Evolutionary conservation across 177 flowering plant species (phyloP).

Genomic region (Tripterygium wilfordii): DNA sequence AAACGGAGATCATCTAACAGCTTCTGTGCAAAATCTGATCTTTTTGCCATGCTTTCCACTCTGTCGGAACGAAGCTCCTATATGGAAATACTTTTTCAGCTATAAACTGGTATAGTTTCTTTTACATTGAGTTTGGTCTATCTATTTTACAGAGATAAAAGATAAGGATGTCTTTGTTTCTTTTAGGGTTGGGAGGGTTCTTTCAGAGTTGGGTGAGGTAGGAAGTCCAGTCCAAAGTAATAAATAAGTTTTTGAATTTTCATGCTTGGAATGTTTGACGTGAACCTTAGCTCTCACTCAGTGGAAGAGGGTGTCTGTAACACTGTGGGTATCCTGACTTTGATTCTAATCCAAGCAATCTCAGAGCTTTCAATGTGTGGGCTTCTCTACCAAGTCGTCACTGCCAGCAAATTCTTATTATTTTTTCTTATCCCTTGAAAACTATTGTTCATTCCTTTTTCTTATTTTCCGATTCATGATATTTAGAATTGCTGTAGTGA

Average conservation of each 20-base stretch:
- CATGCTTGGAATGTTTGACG: slow-evolving; percentile 34
- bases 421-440: too few species aligned
- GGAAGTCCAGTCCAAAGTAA: slow-evolving; percentile 19
- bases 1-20: slow-evolving; percentile 72
- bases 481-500: too few species aligned
- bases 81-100: too few species aligned
- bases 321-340: slow-evolving; percentile 34
- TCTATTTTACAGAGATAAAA: too few species aligned
- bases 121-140: slow-evolving; percentile 1
- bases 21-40: slow-evolving; percentile 84
- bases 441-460: too few species aligned
- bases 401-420: too few species aligned
- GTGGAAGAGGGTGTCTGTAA: too few species aligned
- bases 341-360: slow-evolving; percentile 70
- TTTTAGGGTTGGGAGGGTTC: slow-evolving; percentile 39
- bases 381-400: slow-evolving; percentile 22
- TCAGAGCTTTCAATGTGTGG: slow-evolving; percentile 12
- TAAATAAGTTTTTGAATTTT: slow-evolving; percentile 13
- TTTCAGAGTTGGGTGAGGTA: slow-evolving; percentile 55
- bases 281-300: slow-evolving; percentile 34
- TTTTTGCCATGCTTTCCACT: slow-evolving; percentile 45
- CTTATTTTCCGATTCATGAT: too few species aligned
- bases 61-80: too few species aligned
- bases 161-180: slow-evolving; percentile 2
- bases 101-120: slow-evolving; percentile 1